Evolutionary conservation across 257 asterid genomes (phyloP).

Genomic region (Capsicum baccatum): DNA sequence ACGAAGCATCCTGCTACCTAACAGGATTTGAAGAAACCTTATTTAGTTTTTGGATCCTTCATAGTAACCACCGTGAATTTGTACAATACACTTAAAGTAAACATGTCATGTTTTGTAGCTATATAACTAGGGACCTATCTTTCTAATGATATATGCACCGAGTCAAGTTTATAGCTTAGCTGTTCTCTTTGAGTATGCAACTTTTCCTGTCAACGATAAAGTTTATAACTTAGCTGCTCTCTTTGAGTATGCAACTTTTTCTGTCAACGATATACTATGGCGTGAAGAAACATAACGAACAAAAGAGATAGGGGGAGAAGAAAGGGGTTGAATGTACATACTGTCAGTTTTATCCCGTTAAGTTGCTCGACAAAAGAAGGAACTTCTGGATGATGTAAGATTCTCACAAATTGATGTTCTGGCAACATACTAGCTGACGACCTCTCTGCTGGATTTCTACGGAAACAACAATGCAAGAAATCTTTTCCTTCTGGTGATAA

Average conservation of each 20-base stretch:
- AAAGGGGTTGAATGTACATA: conserved; percentile 36
- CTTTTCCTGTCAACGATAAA: no score
- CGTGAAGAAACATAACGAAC: conserved; percentile 1
- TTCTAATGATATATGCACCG: neutral
- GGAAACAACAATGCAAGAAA: conserved; percentile 69
- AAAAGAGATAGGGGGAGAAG: neutral
- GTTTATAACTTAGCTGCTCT: no score
- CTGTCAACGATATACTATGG: neutral
- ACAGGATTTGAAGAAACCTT: no score
- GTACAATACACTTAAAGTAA: no score
- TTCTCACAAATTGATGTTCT: conserved; percentile 68
- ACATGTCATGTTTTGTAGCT: no score
- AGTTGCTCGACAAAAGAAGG: conserved; percentile 38
- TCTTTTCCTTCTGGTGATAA: conserved; percentile 82
- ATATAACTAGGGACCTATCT: neutral
- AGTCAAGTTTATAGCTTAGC: neutral
- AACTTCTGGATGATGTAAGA: conserved; percentile 47
- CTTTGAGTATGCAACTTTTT: neutral
- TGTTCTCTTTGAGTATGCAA: no score
- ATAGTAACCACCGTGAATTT: no score
- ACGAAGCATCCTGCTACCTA: no score
- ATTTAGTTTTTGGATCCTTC: no score
- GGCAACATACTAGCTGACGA: conserved; percentile 70
- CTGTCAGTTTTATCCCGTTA: conserved; percentile 43
- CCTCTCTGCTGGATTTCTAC: conserved; percentile 82